phyloP scores from a whole-genome alignment of 345 rosid species.

The Combretum micranthum region DNA sequence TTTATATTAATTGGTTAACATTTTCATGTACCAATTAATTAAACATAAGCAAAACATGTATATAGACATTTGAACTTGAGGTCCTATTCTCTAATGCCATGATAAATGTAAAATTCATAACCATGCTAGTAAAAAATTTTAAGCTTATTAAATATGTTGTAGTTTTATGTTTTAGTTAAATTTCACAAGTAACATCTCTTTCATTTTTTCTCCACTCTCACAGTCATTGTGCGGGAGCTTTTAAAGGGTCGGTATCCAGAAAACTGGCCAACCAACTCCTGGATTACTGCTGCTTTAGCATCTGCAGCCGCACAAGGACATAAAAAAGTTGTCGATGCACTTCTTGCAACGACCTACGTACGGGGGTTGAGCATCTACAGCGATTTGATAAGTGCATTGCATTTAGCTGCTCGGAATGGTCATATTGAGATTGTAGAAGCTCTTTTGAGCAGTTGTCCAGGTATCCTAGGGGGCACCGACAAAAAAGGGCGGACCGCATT shows the following conservation, averaged over 20 bases:
- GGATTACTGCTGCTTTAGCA: conserved; percentile 11
- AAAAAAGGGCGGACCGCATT: conserved; percentile 13
- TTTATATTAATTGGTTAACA: no score
- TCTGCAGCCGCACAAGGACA: conserved; percentile 11
- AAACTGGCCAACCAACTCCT: conserved; percentile 4
- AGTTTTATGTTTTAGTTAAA: no score
- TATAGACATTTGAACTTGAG: no score
- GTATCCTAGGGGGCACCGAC: neutral
- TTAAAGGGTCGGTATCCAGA: conserved; percentile 4
- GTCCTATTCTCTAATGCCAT: no score
- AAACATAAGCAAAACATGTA: no score
- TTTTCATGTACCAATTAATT: no score
- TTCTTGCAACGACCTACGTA: conserved; percentile 6
- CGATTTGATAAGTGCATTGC: conserved; percentile 10
- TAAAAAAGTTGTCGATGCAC: conserved; percentile 2
- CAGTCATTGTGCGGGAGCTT: conserved; percentile 8
- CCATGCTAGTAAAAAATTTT: no score
- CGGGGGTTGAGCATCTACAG: no score
- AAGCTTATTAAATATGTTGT: no score
- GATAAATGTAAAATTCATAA: no score
- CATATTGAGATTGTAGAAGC: conserved; percentile 8
- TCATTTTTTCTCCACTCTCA: conserved; percentile 13
- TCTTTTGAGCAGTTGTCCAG: conserved; percentile 1
- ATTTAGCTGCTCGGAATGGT: conserved; percentile 13
- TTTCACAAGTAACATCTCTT: neutral